These are phyloP conservation scores for Cornus controversa DNA, from an alignment of 148 eudicot genomes.

Conservation along the genomic window DNA sequence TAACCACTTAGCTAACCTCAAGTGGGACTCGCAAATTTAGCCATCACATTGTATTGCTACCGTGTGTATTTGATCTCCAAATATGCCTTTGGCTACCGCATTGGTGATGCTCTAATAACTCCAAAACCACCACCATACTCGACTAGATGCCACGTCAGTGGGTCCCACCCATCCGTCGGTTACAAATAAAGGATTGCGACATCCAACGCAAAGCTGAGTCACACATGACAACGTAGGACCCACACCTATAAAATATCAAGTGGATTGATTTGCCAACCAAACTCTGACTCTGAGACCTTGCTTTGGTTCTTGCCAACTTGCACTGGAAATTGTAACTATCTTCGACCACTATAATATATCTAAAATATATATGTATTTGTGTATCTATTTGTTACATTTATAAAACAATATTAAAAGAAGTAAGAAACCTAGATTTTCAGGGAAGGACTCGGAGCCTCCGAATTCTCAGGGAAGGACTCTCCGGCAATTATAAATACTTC, in stretches of 20 bases:
- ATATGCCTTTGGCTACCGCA: no score
- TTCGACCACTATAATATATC: neutral
- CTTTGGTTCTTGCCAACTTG: constrained; percentile 7
- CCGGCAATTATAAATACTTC: constrained; percentile 60
- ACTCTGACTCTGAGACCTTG: no score
- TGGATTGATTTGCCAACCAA: neutral
- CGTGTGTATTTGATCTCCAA: no score
- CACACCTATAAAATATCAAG: neutral
- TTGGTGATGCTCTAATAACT: no score
- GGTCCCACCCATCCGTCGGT: no score
- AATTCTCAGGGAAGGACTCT: constrained; percentile 67
- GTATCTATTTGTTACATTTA: neutral
- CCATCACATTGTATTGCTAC: no score
- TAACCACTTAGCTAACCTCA: no score
- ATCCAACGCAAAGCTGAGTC: constrained; percentile 22
- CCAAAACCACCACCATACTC: neutral
- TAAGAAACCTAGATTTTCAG: constrained; percentile 20
- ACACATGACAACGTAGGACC: constrained; percentile 10
- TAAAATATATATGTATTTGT: neutral
- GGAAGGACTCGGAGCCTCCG: constrained; percentile 52
- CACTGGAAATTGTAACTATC: neutral
- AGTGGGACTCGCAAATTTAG: no score
- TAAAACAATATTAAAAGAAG: neutral
- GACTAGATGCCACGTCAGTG: constrained; percentile 22
- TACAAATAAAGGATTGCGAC: neutral